Evolutionary conservation across 352 stramenopile genomes (phyloP), one percentile per base, ranked within the genome.

Genomic region (Phytophthora agathidicida): DNA sequence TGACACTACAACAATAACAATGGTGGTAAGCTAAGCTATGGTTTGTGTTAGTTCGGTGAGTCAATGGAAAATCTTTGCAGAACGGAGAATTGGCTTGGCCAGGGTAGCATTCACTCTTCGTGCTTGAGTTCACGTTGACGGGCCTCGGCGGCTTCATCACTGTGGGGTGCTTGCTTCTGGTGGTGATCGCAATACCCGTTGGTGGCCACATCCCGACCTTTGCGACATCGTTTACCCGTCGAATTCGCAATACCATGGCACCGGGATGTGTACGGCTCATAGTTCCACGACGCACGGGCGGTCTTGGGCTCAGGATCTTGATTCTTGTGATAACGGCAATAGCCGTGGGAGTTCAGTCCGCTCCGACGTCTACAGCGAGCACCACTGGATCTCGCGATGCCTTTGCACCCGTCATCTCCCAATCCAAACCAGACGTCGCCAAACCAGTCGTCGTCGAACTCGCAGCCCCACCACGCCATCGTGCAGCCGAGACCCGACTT

Each of bases 321-420:
- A 3, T 32, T 39, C 38, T 32, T 5, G 14, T 48, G 28, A 11
- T 59, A 59, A 13, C 20, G 10, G 17, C 37, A 59, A 17, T 59
- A 59, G 2, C 27, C 27, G 16, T 56, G 47, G n/a, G 47, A 56
- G 13, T 59, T 41, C 3, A 48, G 27, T 16, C 19, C 26, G 8
- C 27, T 9, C 5, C 22, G 13, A 9, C 26, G 42, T 20, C 22
- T 14, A 16, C 38, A 59, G 14, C 27, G 49, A n/a, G 17, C 19
- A 5, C 49, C 27, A 5, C 11, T 42, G 14, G 49, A 41, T 8
- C 17, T 38, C 16, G 49, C 37, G 19, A 24, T 33, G 14, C 26
- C 49, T 17, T 26, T 38, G 32, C 7, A 28, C 20, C 17, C 16
- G 36, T 11, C 17, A 19, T 10, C 36, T 19, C 35, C 13, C 39